Base-by-base conservation (phyloP, 2,329 filamentous ascomycete species). In the Claviceps arundinis region DNA sequence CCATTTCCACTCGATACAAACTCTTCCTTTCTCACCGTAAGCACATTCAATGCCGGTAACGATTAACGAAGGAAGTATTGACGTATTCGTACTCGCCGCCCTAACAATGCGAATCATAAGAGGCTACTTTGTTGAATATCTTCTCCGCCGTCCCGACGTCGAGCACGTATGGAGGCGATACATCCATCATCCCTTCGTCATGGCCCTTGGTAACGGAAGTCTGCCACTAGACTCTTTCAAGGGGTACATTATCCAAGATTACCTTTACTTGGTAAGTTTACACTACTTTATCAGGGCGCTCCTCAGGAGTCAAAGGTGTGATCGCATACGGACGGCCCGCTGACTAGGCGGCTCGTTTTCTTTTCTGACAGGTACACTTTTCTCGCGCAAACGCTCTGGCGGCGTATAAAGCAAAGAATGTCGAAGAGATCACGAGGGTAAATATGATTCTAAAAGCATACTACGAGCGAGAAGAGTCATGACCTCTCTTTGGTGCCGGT, bases 231-330 rank as follows among this genome's bases (percentile, higher is more conserved):
- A 85, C 44, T 84, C 82, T 0, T 97, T 95, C 73, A 93, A 89
- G 65, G 78, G 85, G 41, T 97, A 96, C 64, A 80, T 97, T 52
- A 77, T 93, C 9, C 91, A 97, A 61, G 91, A 97, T 62, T 96
- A 96, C 61, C 74, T 95, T 4, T 97, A 93, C 62, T 71, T 96
- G 44, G 86, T 93, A 60, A 43, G 74, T 62, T 13, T 24, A 14
- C 17, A 26, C 42, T 16, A 26, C 9, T 2, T 22, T 24, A 43
- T 14, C 9, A 14, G 24, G 8, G 22, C 19, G 42, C 22, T 44
- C 13, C 5, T 9, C 22, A 16, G 16, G 11, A 11, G 9, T 11
- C 30, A 11, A 34, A 34, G 30, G 30, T 9, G 30, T 34, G 9
- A 34, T 34, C 9, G 3, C 30, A 11, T 34, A 34, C 4, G 9